Evolutionary conservation across 495 filamentous ascomycete genomes (phyloP), one percentile per base, ranked within the genome.

Genomic region (Cryomyces antarcticus): DNA sequence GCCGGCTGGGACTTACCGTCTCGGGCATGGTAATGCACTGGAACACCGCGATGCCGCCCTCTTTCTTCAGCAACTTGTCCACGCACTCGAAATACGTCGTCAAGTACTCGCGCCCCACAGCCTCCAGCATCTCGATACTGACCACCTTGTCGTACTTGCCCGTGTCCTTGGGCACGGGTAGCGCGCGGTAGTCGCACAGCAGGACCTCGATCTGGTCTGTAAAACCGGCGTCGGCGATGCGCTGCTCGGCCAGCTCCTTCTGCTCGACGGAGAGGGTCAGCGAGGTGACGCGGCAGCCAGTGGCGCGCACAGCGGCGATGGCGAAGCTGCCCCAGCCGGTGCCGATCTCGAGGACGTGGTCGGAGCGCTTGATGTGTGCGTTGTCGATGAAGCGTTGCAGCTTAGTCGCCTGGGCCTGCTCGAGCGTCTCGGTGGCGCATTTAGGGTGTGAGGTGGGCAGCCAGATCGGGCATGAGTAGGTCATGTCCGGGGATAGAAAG

Each of bases 1-100:
- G 2, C 17, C 17, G 17, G 1, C 17, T 24, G 17, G 33, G 30
- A 49, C 52, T 53, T 48, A 38, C 70, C 64, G 65, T 46, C 51
- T 82, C 74, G 1, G 78, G 78, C 65, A 82, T 80, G 9, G 78
- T 80, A 46, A 82, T 83, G 44, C 78, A 79, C 54, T 83, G 79
- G 51, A 83, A 78, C 29, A 77, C 69, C 6, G 73, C 71, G 34
- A 82, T 71, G 0, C 78, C 78, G 3, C 71, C 70, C 0, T 75
- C 65, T 11, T 52, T 58, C 56, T 82, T 80, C 37, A 82, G 51
- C 39, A 81, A 49, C 41, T 55, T 53, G 47, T 78, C 60, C 7
- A 82, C 60, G 46, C 66, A 50, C 24, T 40, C 39, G 42, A 62
- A 62, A 48, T 62, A 83, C 4, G 60, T 72, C 11, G 68, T 62